Base-by-base conservation (phyloP, 164 flowering plant genomes). In the Amborella trichopoda region DNA sequence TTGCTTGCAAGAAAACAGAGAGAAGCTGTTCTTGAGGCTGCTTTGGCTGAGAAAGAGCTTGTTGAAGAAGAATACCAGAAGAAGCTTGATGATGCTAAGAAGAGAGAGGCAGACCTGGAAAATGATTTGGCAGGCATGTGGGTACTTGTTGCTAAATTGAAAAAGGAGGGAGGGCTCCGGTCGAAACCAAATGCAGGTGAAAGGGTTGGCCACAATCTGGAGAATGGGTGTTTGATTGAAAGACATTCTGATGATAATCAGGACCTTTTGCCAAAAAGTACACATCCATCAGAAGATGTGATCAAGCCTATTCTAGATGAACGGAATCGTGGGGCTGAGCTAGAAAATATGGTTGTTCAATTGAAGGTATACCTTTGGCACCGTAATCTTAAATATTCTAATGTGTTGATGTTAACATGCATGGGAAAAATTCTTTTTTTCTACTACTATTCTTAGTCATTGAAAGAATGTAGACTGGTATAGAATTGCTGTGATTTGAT, bases 91-190 rank as follows among this genome's bases (percentile, higher is more conserved):
- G 97, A 81, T 48, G 75, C 87, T 16, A 85, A 76, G 77, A 76
- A 56, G 58, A 72, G 83, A 59, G 99, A 88, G 68, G 74, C 71
- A 46, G 79, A 83, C 48, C 37, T 93, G 54, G 99, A 93, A 66
- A 93, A 85, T 67, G 99, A 93, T 70, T 67, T 93, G 48, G 95
- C 97, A 37, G 84, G 81, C 59, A 93, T 88, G 99, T 83, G 95
- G 99, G 97, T 88, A 41, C 89, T 85, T 54, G 97, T 88, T 73
- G 95, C 99, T 6, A 78, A 83, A 67, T 68, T 93, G 57, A 93
- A 88, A 71, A 93, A 78, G 66, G 78, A 60, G 5, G 76, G 72
- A 54, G 62, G 59, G 32, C 21, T 38, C 6, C 44, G 52, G 28
- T 56, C 74, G 1, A 86, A 68, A 56, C 42, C 47, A 26, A 72